Evolutionary conservation across 129 eudicot species (phyloP).

Genomic region (Saposhnikovia divaricata): DNA sequence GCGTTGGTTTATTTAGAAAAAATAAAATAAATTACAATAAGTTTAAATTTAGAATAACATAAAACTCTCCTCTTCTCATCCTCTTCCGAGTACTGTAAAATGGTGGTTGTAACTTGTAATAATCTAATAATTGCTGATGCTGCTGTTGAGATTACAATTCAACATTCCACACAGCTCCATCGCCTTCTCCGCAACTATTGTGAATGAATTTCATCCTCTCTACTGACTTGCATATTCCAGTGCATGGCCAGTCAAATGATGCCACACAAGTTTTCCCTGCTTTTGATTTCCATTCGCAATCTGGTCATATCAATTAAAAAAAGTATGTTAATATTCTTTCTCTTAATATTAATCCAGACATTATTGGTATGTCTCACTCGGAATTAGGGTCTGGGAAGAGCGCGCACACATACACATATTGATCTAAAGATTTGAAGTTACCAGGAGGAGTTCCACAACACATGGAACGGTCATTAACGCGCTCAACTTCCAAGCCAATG

Average conservation of each 20-base stretch:
- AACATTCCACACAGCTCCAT: slow-evolving; percentile 53
- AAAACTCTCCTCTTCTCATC: background rate
- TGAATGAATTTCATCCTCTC: slow-evolving; percentile 60
- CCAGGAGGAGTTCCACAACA: slow-evolving; percentile 95
- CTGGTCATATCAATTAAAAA: slow-evolving; percentile 18
- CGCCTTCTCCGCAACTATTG: slow-evolving; percentile 60
- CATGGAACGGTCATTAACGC: slow-evolving; percentile 62
- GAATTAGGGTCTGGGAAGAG: background rate
- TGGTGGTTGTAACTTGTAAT: background rate
- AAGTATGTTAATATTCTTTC: background rate
- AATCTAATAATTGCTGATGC: too few relatives aligned
- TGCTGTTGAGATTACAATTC: slow-evolving; percentile 18
- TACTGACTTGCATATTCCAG: slow-evolving; percentile 68
- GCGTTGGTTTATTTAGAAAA: too few relatives aligned
- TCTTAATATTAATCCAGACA: too few relatives aligned
- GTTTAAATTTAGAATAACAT: background rate
- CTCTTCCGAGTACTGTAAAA: background rate
- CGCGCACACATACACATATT: too few relatives aligned
- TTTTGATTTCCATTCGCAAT: slow-evolving; percentile 55
- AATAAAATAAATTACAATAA: too few relatives aligned
- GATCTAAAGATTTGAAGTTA: background rate
- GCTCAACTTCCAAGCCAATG: slow-evolving; percentile 79
- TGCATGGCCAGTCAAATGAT: slow-evolving; percentile 58
- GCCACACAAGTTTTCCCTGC: slow-evolving; percentile 58
- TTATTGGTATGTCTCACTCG: background rate